Evolutionary conservation across 2,329 filamentous ascomycete genomes (phyloP).

Genomic region (Diplodia intermedia): DNA sequence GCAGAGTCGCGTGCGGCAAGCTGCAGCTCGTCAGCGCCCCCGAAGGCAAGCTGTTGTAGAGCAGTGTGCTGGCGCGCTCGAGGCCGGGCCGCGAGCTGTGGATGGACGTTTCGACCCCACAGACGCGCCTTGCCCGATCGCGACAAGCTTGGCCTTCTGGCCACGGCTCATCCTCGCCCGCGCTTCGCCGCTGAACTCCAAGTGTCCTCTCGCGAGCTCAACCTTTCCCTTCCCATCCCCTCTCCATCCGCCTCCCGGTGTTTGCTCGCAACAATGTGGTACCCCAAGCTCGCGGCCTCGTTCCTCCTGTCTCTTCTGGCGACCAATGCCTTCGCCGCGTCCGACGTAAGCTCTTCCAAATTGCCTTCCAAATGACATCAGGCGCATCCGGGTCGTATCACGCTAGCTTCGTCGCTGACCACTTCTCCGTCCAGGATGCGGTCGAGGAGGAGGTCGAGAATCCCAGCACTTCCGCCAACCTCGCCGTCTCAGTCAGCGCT

Average conservation of each 20-base stretch:
- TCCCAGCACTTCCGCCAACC: constrained; percentile 62
- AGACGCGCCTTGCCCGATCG: constrained; percentile 17
- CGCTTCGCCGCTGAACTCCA: constrained; percentile 26
- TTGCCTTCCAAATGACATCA: constrained; percentile 38
- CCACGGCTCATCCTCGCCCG: constrained; percentile 13
- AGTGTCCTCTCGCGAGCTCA: constrained; percentile 17
- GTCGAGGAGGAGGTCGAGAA: constrained; percentile 61
- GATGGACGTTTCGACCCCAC: not conserved
- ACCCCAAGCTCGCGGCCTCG: constrained; percentile 73
- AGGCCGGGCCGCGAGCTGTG: too few relatives aligned
- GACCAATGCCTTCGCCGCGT: constrained; percentile 68
- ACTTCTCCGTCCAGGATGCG: constrained; percentile 38
- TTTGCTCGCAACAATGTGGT: constrained; percentile 65
- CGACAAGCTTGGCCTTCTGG: not conserved
- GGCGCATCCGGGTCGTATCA: constrained; percentile 25
- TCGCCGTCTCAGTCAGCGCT: constrained; percentile 63
- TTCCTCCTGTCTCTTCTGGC: constrained; percentile 74
- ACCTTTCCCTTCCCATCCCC: constrained; percentile 23
- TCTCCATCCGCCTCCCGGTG: constrained; percentile 34
- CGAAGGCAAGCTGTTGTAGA: not conserved
- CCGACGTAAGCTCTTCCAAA: constrained; percentile 59
- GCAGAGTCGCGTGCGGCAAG: constrained; percentile 4
- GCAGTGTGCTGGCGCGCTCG: not conserved
- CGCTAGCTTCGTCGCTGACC: constrained; percentile 37
- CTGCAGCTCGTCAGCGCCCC: constrained; percentile 5